phyloP scores from a whole-genome alignment of 2,329 filamentous ascomycete genomes.

The Talaromyces albobiverticillius region DNA sequence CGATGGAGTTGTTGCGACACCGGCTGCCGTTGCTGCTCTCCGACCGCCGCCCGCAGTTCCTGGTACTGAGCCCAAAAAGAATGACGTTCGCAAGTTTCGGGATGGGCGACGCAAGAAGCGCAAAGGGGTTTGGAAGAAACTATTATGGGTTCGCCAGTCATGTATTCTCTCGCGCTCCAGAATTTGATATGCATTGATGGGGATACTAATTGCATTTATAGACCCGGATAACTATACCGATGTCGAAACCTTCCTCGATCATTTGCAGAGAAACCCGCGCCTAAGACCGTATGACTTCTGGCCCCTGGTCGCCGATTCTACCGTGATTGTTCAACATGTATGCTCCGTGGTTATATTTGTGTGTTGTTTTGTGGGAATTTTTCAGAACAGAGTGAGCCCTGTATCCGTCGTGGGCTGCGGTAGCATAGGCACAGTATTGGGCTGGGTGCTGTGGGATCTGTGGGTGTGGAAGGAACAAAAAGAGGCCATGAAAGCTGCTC shows the following conservation, averaged over 20 bases:
- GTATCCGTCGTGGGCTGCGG: constrained; percentile 85
- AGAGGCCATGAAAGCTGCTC: constrained; percentile 37
- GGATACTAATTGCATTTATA: constrained; percentile 31
- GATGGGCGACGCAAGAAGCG: constrained; percentile 65
- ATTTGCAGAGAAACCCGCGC: constrained; percentile 89
- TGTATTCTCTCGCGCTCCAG: constrained; percentile 53
- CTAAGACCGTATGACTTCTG: constrained; percentile 97
- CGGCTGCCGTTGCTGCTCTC: constrained; percentile 37
- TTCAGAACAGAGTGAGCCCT: constrained; percentile 80
- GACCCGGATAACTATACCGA: constrained; percentile 99
- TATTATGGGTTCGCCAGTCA: constrained; percentile 96
- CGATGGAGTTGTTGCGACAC: constrained; percentile 42
- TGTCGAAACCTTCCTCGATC: constrained; percentile 92
- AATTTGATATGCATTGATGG: neutral
- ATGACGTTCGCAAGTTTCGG: constrained; percentile 50
- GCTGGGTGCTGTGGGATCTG: constrained; percentile 87
- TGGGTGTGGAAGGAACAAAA: constrained; percentile 75
- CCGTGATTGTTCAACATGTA: constrained; percentile 94
- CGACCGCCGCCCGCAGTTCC: constrained; percentile 40
- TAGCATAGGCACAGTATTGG: constrained; percentile 75
- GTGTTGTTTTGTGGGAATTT: constrained; percentile 89
- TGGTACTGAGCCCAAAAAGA: constrained; percentile 30
- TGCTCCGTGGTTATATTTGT: constrained; percentile 93
- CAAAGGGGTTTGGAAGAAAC: constrained; percentile 84
- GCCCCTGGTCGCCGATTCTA: constrained; percentile 91